Conservation (phyloP, 2,329 filamentous ascomycete species). For the Penicillium sp. region DNA sequence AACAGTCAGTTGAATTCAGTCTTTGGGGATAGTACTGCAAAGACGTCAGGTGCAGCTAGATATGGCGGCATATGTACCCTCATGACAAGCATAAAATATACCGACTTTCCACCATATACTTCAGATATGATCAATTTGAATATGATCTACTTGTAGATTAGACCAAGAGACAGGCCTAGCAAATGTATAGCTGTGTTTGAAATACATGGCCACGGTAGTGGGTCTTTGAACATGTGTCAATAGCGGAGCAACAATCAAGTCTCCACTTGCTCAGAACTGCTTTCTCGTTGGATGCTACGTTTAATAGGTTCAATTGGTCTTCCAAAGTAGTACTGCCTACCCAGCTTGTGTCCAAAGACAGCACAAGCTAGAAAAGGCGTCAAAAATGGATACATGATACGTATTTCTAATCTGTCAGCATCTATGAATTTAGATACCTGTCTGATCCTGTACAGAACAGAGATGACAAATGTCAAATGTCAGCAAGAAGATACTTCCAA, state of each 20-base stretch:
- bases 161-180: slow-evolving; percentile 1
- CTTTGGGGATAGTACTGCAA: not conserved
- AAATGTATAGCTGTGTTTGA: slow-evolving; percentile 6
- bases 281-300: not conserved
- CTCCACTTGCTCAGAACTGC: not conserved
- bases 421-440: not conserved
- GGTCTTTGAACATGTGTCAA: not conserved
- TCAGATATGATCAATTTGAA: slow-evolving; percentile 2
- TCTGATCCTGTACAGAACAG: not conserved
- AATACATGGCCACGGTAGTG: slow-evolving; percentile 4
- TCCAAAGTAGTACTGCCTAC: no score
- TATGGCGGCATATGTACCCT: not conserved
- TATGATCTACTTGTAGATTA: slow-evolving; percentile 4
- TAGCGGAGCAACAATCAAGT: not conserved
- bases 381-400: no score
- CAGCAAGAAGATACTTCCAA: not conserved
- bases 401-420: not conserved
- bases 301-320: not conserved
- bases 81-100: not conserved
- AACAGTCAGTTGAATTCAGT: not conserved
- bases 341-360: no score
- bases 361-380: no score
- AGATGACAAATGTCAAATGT: not conserved
- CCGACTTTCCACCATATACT: not conserved
- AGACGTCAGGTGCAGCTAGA: not conserved